These are phyloP conservation scores for Talaromyces adpressus DNA, from an alignment of 495 filamentous ascomycete species.

Conservation along the genomic window DNA sequence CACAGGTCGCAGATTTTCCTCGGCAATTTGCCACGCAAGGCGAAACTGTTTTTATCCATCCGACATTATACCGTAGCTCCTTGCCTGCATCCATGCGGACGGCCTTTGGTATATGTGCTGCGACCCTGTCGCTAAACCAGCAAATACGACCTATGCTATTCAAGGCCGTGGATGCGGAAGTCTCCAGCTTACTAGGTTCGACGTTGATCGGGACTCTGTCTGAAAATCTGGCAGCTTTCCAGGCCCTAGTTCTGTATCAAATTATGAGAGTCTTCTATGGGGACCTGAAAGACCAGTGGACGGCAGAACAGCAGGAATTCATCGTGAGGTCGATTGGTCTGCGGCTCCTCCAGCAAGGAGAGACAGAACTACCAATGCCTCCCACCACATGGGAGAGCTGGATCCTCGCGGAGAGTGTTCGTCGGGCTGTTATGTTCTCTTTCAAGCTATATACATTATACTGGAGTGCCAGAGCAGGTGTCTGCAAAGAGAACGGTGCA, in stretches of 20 bases:
- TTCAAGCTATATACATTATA: slow-evolving; percentile 31
- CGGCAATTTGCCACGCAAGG: neutral
- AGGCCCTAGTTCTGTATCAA: slow-evolving; percentile 6
- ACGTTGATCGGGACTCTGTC: neutral
- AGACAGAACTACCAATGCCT: neutral
- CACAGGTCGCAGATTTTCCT: neutral
- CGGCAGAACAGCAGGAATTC: neutral
- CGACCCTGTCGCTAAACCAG: neutral
- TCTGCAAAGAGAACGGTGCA: neutral
- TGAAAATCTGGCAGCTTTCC: neutral
- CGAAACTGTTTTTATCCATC: neutral
- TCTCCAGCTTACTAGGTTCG: neutral
- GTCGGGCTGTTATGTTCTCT: slow-evolving; percentile 33
- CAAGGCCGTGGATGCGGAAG: neutral
- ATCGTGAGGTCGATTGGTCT: neutral
- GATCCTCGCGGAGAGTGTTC: slow-evolving; percentile 38
- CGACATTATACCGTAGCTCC: neutral
- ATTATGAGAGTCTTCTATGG: slow-evolving; percentile 1
- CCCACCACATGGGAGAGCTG: slow-evolving; percentile 16
- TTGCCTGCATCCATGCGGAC: neutral
- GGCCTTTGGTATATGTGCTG: slow-evolving; percentile 1
- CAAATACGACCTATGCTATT: neutral
- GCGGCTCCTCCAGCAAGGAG: neutral
- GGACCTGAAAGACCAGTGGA: neutral
- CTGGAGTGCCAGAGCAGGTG: slow-evolving; percentile 10